Evolutionary conservation across 169 alveolate species (phyloP), one percentile per base, ranked within the genome.

Genomic region (Plasmodium coatneyi): DNA sequence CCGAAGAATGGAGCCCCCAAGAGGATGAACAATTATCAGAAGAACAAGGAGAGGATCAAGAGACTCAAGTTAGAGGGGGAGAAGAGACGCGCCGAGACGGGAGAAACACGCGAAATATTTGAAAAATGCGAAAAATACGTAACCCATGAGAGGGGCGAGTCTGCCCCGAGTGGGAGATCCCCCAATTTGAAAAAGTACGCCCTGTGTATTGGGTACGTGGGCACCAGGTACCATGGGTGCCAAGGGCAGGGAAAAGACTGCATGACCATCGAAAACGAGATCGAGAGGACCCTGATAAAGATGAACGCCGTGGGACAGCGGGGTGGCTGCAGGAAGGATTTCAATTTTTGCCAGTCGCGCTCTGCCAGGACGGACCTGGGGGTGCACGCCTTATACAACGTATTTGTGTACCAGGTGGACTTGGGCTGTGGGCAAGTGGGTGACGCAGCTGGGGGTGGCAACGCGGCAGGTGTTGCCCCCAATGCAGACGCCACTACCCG

Each of bases 361-460:
- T 97, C 97, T 1, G 98, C 98, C n/a, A 84, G 98, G 36, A 97
- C 98, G 16, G 98, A 97, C 83, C 94, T 96, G 80, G 98, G 98
- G n/a, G 98, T 97, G 1, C 98, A 96, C 60, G 98, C 98, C 2
- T 96, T 95, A 2, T 97, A 96, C 91, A 95, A 95, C 43, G 95
- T 92, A 30, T 92, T 97, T 34, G 96, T 96, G 1, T 95, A 96
- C 25, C 92, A 96, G 28, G 90, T 96, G 82, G 87, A 96, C 66
- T 7, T 96, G 10, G 54, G 41, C 46, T 52, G 84, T n/a, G 70
- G 28, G 1, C 6, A 3, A 2, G 46, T 12, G 46, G 52, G 28
- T 14, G 54, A 2, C 32, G 4, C 83, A 19, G 49, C 6, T 4
- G 83, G 74, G 22, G 14, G 3, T 49, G 72, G n/a, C 3, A 39